Conservation (phyloP, 225 moss, liverwort and hornwort species). For the Straminergon stramineum region DNA sequence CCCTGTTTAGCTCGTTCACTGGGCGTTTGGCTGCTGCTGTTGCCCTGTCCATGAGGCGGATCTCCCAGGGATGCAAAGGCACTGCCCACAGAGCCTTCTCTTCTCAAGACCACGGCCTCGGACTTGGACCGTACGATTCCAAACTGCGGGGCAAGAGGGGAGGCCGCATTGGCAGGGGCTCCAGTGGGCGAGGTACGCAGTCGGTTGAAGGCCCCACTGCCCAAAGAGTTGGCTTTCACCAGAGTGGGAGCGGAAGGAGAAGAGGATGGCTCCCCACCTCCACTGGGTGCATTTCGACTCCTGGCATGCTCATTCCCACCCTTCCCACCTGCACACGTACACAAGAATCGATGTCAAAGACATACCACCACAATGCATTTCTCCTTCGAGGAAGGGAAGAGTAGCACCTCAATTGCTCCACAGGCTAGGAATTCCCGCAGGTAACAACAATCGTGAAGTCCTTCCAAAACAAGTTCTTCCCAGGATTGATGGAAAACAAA, state of each 20-base stretch:
- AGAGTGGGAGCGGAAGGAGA: background rate
- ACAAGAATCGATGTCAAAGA: background rate
- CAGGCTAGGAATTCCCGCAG: background rate
- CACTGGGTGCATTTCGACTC: constrained; percentile 8
- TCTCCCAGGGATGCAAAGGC: constrained; percentile 48
- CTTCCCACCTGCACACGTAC: constrained; percentile 12
- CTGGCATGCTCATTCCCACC: constrained; percentile 13
- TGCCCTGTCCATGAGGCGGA: background rate
- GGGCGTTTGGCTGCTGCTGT: background rate
- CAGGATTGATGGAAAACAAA: background rate
- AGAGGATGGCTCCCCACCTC: background rate
- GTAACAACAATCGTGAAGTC: background rate
- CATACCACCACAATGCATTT: background rate
- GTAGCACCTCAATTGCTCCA: background rate
- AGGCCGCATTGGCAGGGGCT: background rate
- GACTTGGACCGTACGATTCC: constrained; percentile 47
- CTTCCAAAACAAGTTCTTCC: background rate
- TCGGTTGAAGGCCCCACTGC: constrained; percentile 47
- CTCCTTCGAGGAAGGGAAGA: background rate
- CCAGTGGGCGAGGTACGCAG: constrained; percentile 5
- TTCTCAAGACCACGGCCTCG: constrained; percentile 24
- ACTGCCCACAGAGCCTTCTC: constrained; percentile 38
- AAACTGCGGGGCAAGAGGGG: constrained; percentile 28
- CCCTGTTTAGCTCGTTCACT: constrained; percentile 7
- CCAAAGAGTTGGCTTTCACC: constrained; percentile 25